phyloP scores from a whole-genome alignment of 176 grass and related monocot species.

The maize (Zea mays) region DNA sequence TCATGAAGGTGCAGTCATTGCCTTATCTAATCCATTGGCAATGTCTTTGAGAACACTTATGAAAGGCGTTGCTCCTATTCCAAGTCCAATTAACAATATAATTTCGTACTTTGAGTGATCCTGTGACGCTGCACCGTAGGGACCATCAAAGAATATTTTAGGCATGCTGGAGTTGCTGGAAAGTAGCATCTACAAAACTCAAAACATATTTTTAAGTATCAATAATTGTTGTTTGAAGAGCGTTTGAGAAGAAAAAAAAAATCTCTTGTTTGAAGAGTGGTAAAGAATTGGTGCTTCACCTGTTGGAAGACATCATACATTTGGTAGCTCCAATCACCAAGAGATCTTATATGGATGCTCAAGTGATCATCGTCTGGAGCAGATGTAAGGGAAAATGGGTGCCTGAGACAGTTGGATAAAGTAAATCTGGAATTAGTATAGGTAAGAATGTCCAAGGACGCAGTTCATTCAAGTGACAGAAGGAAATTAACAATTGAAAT shows the following conservation, averaged over 20 bases:
- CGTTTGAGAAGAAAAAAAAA: background rate
- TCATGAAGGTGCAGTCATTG: background rate
- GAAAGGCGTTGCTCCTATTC: conserved; percentile 62
- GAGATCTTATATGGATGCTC: conserved; percentile 69
- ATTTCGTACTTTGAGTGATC: conserved; percentile 51
- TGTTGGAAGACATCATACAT: conserved; percentile 60
- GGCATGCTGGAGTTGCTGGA: conserved; percentile 42
- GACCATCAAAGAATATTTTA: conserved; percentile 64
- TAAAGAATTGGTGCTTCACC: conserved; percentile 27
- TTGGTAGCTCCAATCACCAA: conserved; percentile 76
- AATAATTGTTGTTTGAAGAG: background rate
- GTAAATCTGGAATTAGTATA: background rate
- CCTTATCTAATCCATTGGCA: conserved; percentile 47
- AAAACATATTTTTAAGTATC: conserved; percentile 8
- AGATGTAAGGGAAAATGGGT: conserved; percentile 75
- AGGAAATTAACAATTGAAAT: background rate
- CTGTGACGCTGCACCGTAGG: conserved; percentile 59
- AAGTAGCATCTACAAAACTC: conserved; percentile 40
- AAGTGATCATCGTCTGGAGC: conserved; percentile 69
- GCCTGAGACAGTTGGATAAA: conserved; percentile 41
- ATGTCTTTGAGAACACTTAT: conserved; percentile 82
- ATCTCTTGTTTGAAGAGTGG: background rate
- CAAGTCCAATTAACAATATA: conserved; percentile 55
- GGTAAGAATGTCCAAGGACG: background rate
- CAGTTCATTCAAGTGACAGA: background rate